A percentile compares a stretch with the other conserved stretches of the same genome.
Evolutionary conservation across 805 yeast genomes (phyloP).

Genomic region (Spathaspora girioi): DNA sequence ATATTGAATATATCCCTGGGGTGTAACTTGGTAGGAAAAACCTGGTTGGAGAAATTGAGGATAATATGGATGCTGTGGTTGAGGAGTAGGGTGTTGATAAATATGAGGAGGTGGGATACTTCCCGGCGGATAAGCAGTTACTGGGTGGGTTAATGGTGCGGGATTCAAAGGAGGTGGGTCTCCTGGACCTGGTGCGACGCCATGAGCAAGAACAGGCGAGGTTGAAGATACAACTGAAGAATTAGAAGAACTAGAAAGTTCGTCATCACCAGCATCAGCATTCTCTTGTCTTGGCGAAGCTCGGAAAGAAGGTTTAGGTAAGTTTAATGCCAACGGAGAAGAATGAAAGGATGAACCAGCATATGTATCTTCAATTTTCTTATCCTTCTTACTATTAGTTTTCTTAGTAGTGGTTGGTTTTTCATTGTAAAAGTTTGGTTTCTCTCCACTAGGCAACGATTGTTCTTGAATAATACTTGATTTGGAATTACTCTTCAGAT

Average conservation of each 20-base stretch:
- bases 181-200: neutral
- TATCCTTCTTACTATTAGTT: constrained; percentile 5
- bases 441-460: constrained; percentile 25
- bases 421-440: constrained; percentile 17
- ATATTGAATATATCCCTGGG: constrained; percentile 31
- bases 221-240: constrained; percentile 7
- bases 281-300: constrained; percentile 18
- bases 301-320: constrained; percentile 54
- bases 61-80: constrained; percentile 5
- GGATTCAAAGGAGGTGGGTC: constrained; percentile 3
- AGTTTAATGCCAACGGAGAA: constrained; percentile 52
- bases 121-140: constrained; percentile 28
- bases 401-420: constrained; percentile 1
- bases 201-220: neutral
- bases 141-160: constrained; percentile 20
- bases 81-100: constrained; percentile 4
- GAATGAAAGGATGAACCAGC: constrained; percentile 58
- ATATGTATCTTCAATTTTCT: constrained; percentile 32
- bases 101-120: constrained; percentile 12
- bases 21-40: constrained; percentile 26
- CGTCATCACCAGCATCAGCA: constrained; percentile 3
- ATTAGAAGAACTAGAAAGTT: constrained; percentile 8
- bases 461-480: constrained; percentile 5
- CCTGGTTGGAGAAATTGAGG: constrained; percentile 24
- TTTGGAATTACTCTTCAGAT: constrained; percentile 5